Conservation (phyloP, 768 basidiomycete species). For the Auricularia cornea region DNA sequence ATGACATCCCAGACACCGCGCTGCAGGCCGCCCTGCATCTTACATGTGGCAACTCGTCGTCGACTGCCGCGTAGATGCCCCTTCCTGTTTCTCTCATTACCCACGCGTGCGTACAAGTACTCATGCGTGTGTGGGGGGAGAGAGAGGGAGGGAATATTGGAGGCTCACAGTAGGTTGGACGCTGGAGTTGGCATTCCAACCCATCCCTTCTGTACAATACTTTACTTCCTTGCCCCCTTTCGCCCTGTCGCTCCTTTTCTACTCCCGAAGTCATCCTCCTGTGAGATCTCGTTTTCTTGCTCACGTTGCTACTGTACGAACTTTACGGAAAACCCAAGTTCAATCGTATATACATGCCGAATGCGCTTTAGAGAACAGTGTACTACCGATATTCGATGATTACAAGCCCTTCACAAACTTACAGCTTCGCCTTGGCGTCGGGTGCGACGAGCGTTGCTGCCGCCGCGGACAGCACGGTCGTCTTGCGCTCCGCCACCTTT, state of each 20-base stretch:
- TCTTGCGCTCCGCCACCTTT: slow-evolving; percentile 80
- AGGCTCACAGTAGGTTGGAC: too few species aligned
- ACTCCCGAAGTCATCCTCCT: background rate
- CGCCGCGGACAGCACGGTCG: slow-evolving; percentile 65
- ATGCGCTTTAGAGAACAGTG: too few species aligned
- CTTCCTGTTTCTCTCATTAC: too few species aligned
- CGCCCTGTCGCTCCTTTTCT: background rate
- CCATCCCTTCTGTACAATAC: too few species aligned
- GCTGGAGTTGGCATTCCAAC: too few species aligned
- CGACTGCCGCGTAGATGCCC: too few species aligned
- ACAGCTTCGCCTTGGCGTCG: background rate
- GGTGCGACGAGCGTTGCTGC: slow-evolving; percentile 56
- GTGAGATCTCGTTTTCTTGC: background rate
- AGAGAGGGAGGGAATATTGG: too few species aligned
- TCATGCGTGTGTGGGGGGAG: too few species aligned
- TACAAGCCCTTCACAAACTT: background rate
- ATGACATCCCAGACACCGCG: background rate
- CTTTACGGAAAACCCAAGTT: background rate
- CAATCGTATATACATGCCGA: background rate
- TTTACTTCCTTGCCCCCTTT: too few species aligned
- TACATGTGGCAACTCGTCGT: background rate
- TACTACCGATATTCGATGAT: too few species aligned
- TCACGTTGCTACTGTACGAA: background rate
- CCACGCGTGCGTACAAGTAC: too few species aligned
- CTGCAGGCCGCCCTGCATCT: background rate